Percentiles rank a stretch among this genome's conserved stretches.
Conservation (phyloP, 2,329 filamentous ascomycete genomes). For the Diplodia seriata region DNA sequence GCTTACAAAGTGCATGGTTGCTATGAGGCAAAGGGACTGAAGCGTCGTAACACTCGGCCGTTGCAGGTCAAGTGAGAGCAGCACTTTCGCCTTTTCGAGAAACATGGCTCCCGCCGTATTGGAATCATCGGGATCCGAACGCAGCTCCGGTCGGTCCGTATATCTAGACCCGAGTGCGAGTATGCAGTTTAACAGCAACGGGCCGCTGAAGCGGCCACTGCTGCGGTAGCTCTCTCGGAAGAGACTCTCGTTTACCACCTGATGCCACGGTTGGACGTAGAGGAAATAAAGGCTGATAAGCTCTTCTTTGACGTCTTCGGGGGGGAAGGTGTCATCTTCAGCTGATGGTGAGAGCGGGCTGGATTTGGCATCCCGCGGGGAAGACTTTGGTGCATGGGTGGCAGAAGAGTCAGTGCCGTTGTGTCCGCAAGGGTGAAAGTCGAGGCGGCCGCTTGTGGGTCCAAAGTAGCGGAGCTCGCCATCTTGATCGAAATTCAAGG, state of each 20-base stretch:
- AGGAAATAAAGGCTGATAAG: conserved; percentile 47
- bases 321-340: conserved; percentile 22
- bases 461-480: conserved; percentile 49
- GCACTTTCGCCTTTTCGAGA: conserved; percentile 39
- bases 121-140: conserved; percentile 42
- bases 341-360: neutral
- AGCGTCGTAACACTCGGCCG: conserved; percentile 48
- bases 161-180: conserved; percentile 47
- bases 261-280: conserved; percentile 50
- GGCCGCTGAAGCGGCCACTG: conserved; percentile 44
- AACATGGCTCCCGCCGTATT: conserved; percentile 47
- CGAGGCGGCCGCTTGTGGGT: conserved; percentile 46
- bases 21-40: conserved; percentile 46
- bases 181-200: conserved; percentile 46
- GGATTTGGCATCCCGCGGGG: neutral
- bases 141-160: conserved; percentile 43
- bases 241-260: conserved; percentile 47
- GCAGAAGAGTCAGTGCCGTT: neutral
- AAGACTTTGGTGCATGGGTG: conserved; percentile 5
- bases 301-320: conserved; percentile 41
- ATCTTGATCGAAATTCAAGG: conserved; percentile 47
- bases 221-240: conserved; percentile 43
- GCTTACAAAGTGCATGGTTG: conserved; percentile 38
- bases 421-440: conserved; percentile 38
- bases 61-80: conserved; percentile 30